Evolutionary conservation across 2,329 filamentous ascomycete species (phyloP), one percentile per base, ranked within the genome.

Genomic region (Botrytis sinoallii): DNA sequence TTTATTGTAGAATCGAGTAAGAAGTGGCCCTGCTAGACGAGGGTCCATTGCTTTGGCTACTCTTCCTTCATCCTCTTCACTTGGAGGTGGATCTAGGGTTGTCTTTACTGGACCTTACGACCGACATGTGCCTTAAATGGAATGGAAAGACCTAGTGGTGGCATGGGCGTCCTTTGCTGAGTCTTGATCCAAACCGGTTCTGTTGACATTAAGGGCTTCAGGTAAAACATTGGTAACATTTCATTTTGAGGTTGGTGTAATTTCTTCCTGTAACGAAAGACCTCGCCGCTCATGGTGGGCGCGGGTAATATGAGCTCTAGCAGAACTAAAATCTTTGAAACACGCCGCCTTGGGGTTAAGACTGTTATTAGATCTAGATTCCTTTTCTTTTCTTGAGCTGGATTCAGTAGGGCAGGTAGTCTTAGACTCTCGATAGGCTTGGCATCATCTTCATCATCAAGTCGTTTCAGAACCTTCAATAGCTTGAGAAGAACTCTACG

Each of bases 1-100:
- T 46, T 79, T 81, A 42, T 74, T 75, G 5, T 66, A 75, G 59
- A 81, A 81, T 10, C 75, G 74, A 32, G 77, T 73, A 55, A 81
- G 65, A 44, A 80, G 66, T 32, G 72, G 75, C 35, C 75, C 63
- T n/a, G 75, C 76, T 77, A 78, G 77, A n/a, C 66, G 71, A 35
- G 70, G 67, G 55, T 78, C 73, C 65, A 80, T 74, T 7, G 72
- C 72, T 32, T 76, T 68, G 10, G 79, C 78, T 35, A 72, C 74
- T 60, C 79, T 76, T 16, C 79, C 77, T 25, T 72, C 48, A 46
- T 75, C 78, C 38, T 75, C 70, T n/a, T 78, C 75, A 29, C 55
- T 64, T 7, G 66, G 63, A 1, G 35, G 35, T 29, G 57, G 70
- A 16, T 40, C 35, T 55, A 32, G 38, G 22, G 57, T 66, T 4